phyloP scores from a whole-genome alignment of 2,329 filamentous ascomycete species.

The Gaeumannomyces tritici region DNA sequence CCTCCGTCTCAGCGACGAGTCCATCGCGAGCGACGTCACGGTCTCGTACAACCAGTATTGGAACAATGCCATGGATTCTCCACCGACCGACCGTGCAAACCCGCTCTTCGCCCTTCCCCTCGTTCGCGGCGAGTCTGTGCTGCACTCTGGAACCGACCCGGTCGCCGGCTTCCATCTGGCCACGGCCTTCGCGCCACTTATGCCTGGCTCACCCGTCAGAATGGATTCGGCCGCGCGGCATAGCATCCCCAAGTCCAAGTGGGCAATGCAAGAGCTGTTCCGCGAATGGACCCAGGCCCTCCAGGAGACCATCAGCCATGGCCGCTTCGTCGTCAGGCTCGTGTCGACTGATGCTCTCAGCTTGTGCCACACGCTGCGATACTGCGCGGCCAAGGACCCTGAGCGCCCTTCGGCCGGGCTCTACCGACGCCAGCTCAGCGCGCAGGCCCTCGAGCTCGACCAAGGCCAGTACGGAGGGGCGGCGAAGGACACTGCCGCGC shows the following conservation, averaged over 20 bases:
- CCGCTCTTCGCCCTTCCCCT: constrained; percentile 30
- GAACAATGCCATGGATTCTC: constrained; percentile 9
- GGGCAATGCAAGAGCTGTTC: constrained; percentile 34
- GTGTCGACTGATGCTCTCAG: constrained; percentile 36
- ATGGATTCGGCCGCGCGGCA: constrained; percentile 6
- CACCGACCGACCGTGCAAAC: constrained; percentile 18
- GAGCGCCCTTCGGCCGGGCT: constrained; percentile 21
- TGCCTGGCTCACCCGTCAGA: constrained; percentile 27
- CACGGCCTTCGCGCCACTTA: constrained; percentile 28
- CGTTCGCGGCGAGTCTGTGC: constrained; percentile 20
- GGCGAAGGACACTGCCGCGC: constrained; percentile 14
- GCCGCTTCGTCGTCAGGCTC: constrained; percentile 32
- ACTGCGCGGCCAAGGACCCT: constrained; percentile 18
- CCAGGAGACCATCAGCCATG: constrained; percentile 12
- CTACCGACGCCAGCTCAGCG: constrained; percentile 31
- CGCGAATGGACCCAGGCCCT: constrained; percentile 33
- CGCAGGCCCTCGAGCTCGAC: constrained; percentile 30
- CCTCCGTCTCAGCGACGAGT: constrained; percentile 10
- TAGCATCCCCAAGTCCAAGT: constrained; percentile 15
- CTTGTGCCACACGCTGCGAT: constrained; percentile 42
- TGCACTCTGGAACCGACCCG: constrained; percentile 42
- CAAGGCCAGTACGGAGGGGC: constrained; percentile 24
- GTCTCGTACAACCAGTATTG: constrained; percentile 21
- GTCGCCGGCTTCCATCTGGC: constrained; percentile 49
- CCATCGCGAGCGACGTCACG: constrained; percentile 9